A percentile compares a stretch with the other conserved stretches of the same genome.
These are phyloP conservation scores for Elaphomyces granulatus DNA, from an alignment of 495 filamentous ascomycete species.

Conservation along the genomic window DNA sequence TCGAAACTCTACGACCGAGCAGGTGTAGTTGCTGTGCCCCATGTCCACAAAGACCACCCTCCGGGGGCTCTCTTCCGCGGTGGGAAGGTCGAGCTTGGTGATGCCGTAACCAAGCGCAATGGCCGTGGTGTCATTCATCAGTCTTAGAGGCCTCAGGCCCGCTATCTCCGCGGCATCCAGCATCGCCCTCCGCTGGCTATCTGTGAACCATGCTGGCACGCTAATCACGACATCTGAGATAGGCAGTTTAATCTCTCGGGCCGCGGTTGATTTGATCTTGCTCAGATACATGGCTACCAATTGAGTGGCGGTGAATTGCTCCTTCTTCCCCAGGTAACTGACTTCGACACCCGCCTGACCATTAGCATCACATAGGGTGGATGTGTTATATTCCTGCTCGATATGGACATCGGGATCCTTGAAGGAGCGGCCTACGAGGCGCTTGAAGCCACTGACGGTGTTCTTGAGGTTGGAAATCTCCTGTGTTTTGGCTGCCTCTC, in stretches of 20 bases:
- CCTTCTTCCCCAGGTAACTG: constrained; percentile 84
- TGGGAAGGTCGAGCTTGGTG: constrained; percentile 86
- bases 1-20: constrained; percentile 86
- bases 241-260: constrained; percentile 76
- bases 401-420: constrained; percentile 83
- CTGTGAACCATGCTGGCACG: constrained; percentile 94
- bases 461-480: constrained; percentile 99
- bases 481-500: constrained; percentile 93
- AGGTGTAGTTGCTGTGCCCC: constrained; percentile 89
- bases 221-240: constrained; percentile 93
- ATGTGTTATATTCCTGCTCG: constrained; percentile 86
- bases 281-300: constrained; percentile 87
- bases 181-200: constrained; percentile 75
- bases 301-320: constrained; percentile 83
- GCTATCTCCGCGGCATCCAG: constrained; percentile 92
- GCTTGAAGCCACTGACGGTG: constrained; percentile 84
- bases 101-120: constrained; percentile 95
- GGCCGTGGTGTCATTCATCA: constrained; percentile 98
- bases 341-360: constrained; percentile 94
- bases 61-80: constrained; percentile 80
- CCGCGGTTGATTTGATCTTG: constrained; percentile 81
- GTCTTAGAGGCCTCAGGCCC: constrained; percentile 76
- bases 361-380: constrained; percentile 72
- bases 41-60: constrained; percentile 91
- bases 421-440: constrained; percentile 71